Evolutionary conservation across 1,284 basidiomycete genomes (phyloP).

Genomic region (Volvariella surrecta): DNA sequence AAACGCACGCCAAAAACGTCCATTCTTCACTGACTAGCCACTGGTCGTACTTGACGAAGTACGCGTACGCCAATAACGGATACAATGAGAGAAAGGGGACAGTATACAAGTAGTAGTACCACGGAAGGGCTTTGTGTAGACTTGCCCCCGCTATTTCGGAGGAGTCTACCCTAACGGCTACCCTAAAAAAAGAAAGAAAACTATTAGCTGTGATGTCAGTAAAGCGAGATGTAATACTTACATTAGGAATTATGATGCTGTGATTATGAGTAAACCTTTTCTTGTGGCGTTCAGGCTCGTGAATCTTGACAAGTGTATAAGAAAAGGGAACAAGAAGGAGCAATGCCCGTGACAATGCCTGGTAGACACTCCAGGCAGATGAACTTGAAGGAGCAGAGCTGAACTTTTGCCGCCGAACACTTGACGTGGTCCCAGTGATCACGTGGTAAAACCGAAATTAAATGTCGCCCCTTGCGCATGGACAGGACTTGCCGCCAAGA

Average conservation of each 20-base stretch:
- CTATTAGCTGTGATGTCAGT: not conserved
- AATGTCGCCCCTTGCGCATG: too few relatives aligned
- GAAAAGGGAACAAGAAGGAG: not conserved
- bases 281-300: not conserved
- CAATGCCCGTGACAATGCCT: too few relatives aligned
- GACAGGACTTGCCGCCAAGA: too few relatives aligned
- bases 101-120: slow-evolving; percentile 76
- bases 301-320: not conserved
- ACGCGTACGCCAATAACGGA: slow-evolving; percentile 86
- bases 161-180: slow-evolving; percentile 62
- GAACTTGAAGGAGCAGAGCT: too few relatives aligned
- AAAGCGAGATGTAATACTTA: not conserved
- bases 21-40: slow-evolving; percentile 92
- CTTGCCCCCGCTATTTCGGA: slow-evolving; percentile 78
- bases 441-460: too few relatives aligned
- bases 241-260: slow-evolving; percentile 1
- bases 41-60: slow-evolving; percentile 85
- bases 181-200: slow-evolving; percentile 17
- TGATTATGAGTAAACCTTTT: not conserved
- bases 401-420: too few relatives aligned
- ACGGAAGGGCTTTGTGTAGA: slow-evolving; percentile 75
- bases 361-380: too few relatives aligned
- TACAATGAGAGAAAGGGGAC: slow-evolving; percentile 83
- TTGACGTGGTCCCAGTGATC: too few relatives aligned
- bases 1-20: slow-evolving; percentile 90